phyloP scores from a whole-genome alignment of 306 rosid genomes.

The Biancaea sappan region DNA sequence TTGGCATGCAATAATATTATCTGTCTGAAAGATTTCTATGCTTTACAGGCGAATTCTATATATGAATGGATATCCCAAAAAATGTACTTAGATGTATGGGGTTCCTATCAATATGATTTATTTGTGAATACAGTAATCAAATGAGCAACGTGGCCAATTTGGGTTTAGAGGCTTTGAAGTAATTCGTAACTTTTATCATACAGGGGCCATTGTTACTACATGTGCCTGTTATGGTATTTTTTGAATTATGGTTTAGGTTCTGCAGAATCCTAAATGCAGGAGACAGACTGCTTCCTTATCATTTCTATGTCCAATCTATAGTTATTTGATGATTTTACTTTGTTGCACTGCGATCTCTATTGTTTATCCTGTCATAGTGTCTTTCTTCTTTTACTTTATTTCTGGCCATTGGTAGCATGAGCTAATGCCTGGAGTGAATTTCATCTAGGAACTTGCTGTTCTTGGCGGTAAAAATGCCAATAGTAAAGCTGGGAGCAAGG shows the following conservation, averaged over 20 bases:
- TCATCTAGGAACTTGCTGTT: conserved; percentile 76
- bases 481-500: conserved; percentile 69
- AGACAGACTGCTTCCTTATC: neutral
- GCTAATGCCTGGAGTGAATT: conserved; percentile 26
- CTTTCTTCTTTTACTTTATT: conserved; percentile 15
- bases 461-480: conserved; percentile 71
- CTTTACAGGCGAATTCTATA: neutral
- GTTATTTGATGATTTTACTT: conserved; percentile 14
- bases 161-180: neutral
- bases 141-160: neutral
- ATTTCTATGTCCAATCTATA: neutral
- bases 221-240: neutral
- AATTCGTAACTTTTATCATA: neutral
- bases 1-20: neutral
- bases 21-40: neutral
- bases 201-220: neutral
- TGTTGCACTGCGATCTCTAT: conserved; percentile 8
- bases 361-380: conserved; percentile 22
- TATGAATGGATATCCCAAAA: too few relatives aligned
- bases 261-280: neutral
- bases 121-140: neutral
- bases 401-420: conserved; percentile 1
- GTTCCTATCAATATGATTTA: neutral
- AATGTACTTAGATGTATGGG: neutral
- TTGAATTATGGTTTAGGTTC: neutral